Conservation (phyloP, 768 basidiomycete species). For the Boletus speciosus region DNA sequence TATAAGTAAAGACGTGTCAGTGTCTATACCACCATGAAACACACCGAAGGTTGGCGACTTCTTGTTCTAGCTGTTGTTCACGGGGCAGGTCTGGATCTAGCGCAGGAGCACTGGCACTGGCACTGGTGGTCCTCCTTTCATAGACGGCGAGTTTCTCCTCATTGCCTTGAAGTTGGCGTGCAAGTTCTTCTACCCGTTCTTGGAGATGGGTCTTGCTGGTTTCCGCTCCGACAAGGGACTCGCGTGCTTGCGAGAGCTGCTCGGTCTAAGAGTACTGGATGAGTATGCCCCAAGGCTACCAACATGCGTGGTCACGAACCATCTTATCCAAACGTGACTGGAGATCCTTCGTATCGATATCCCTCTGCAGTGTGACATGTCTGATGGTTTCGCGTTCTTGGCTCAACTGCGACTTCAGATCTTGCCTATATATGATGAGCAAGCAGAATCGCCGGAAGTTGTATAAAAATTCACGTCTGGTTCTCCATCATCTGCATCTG, state of each 20-base stretch:
- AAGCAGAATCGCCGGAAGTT: not conserved
- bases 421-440: conserved; percentile 50
- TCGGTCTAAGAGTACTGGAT: conserved; percentile 41
- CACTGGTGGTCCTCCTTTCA: conserved; percentile 54
- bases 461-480: conserved; percentile 57
- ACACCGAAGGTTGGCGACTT: conserved; percentile 82
- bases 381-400: conserved; percentile 74
- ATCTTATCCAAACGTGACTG: conserved; percentile 68
- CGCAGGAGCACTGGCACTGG: conserved; percentile 30
- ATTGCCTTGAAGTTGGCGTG: conserved; percentile 65
- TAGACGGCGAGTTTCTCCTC: conserved; percentile 86
- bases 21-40: conserved; percentile 10
- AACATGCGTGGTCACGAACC: conserved; percentile 40
- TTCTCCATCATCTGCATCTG: conserved; percentile 74
- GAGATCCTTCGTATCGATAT: conserved; percentile 74
- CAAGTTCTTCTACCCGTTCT: conserved; percentile 48
- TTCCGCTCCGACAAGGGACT: conserved; percentile 66
- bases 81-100: conserved; percentile 48
- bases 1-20: not conserved
- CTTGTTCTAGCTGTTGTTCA: conserved; percentile 79
- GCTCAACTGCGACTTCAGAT: conserved; percentile 61
- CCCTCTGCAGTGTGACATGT: conserved; percentile 75
- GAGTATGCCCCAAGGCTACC: conserved; percentile 1
- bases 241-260: conserved; percentile 67
- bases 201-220: conserved; percentile 78